These are phyloP conservation scores for Psilocybe cubensis DNA, from an alignment of 768 basidiomycete species.

Conservation along the genomic window DNA sequence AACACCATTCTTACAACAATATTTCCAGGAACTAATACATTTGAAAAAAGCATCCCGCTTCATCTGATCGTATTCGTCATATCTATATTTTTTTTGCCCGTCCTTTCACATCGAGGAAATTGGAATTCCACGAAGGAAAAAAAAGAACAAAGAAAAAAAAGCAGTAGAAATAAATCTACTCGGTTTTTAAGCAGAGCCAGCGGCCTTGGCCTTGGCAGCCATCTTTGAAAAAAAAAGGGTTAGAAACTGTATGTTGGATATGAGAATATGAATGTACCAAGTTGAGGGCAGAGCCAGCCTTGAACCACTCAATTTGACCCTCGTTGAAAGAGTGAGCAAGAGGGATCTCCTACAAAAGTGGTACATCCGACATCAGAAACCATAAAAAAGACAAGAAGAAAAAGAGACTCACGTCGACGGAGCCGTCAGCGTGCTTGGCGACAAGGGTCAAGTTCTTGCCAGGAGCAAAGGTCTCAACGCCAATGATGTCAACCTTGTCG, in stretches of 20 bases:
- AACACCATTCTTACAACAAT: not conserved
- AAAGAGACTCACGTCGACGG: conserved; percentile 54
- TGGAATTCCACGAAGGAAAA: not conserved
- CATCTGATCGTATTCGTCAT: not conserved
- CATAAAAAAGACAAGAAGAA: not conserved
- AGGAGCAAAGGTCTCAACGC: conserved; percentile 86
- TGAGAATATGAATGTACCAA: conserved; percentile 49
- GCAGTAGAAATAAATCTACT: not conserved
- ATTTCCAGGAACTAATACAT: not conserved
- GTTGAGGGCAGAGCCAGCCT: conserved; percentile 94
- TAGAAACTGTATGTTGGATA: not conserved
- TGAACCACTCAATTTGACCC: conserved; percentile 98
- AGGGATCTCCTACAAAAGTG: conserved; percentile 56
- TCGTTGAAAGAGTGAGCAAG: conserved; percentile 96
- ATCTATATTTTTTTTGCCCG: not conserved
- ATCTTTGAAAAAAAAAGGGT: conserved; percentile 45
- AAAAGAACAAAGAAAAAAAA: not conserved
- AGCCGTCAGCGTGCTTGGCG: conserved; percentile 83
- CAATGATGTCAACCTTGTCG: conserved; percentile 90
- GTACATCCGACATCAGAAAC: conserved; percentile 14
- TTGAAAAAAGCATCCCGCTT: not conserved
- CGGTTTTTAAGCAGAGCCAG: conserved; percentile 19
- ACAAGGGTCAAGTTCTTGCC: conserved; percentile 89
- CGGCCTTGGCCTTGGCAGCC: conserved; percentile 63
- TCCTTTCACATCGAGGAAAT: not conserved